phyloP scores from a whole-genome alignment of 73 alveolate genomes.

The Paramecium pentaurelia region DNA sequence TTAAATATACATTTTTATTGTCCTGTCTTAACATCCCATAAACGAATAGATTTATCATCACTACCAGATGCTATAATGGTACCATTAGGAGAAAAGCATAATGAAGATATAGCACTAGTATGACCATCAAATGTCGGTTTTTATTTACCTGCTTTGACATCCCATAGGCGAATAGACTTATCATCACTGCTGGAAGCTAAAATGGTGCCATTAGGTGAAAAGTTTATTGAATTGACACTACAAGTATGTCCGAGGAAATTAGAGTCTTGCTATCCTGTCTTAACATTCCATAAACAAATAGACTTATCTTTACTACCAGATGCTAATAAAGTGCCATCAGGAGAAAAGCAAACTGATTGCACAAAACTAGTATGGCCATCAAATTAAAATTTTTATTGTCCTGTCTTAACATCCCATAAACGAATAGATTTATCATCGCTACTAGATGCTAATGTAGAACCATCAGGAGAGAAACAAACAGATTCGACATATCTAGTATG shows the following conservation, averaged over 20 bases:
- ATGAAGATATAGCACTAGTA: neutral
- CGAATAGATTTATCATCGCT: neutral
- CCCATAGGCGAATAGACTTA: neutral
- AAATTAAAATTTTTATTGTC: neutral
- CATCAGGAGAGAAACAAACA: neutral
- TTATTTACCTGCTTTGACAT: neutral
- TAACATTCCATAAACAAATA: no score
- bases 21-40: neutral
- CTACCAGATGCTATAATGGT: neutral
- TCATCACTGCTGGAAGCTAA: neutral
- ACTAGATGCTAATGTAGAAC: neutral
- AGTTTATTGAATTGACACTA: neutral
- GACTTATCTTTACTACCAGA: neutral
- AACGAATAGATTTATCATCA: neutral
- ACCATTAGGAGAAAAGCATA: neutral
- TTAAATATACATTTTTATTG: neutral
- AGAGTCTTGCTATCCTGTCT: no score
- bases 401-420: neutral
- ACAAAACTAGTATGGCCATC: neutral
- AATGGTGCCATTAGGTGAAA: neutral
- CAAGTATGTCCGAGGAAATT: neutral
- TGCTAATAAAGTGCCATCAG: neutral
- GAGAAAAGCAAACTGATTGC: neutral
- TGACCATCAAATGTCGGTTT: neutral
- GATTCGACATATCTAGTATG: no score